These are phyloP conservation scores for Phytophthora crassamura DNA, from an alignment of 352 stramenopile species.

Conservation along the genomic window DNA sequence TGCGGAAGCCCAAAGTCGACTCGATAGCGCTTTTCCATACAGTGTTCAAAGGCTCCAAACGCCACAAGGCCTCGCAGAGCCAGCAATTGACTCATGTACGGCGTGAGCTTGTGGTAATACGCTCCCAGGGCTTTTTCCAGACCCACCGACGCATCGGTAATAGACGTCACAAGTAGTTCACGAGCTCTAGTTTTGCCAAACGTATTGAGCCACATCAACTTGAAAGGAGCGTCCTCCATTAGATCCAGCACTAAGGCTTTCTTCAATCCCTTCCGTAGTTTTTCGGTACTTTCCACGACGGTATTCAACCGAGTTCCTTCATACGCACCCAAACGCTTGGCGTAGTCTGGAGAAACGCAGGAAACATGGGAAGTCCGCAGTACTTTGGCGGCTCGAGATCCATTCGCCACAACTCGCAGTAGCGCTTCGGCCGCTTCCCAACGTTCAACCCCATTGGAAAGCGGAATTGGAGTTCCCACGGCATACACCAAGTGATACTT, in stretches of 20 bases:
- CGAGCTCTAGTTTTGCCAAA: slow-evolving; percentile 26
- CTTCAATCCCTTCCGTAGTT: slow-evolving; percentile 34
- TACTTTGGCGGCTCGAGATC: slow-evolving; percentile 37
- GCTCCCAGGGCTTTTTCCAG: slow-evolving; percentile 31
- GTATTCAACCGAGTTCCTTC: slow-evolving; percentile 52
- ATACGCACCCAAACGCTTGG: slow-evolving; percentile 43
- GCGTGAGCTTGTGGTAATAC: slow-evolving; percentile 19
- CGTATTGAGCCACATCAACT: slow-evolving; percentile 69
- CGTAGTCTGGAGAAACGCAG: slow-evolving; percentile 45
- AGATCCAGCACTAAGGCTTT: slow-evolving; percentile 64
- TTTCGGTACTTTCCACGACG: slow-evolving; percentile 19
- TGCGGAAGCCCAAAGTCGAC: slow-evolving; percentile 80
- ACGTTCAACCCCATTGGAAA: slow-evolving; percentile 58
- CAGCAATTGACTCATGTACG: slow-evolving; percentile 54
- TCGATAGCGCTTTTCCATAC: slow-evolving; percentile 85
- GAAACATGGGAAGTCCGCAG: slow-evolving; percentile 49
- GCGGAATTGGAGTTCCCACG: slow-evolving; percentile 51
- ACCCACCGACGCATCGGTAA: slow-evolving; percentile 42
- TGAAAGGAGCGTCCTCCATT: slow-evolving; percentile 60
- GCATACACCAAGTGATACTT: slow-evolving; percentile 92
- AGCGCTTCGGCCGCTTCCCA: slow-evolving; percentile 67
- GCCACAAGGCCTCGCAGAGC: slow-evolving; percentile 78
- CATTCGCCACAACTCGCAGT: slow-evolving; percentile 32
- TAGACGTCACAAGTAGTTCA: slow-evolving; percentile 37
- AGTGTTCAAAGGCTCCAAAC: slow-evolving; percentile 80